phyloP scores from a whole-genome alignment of 768 basidiomycete species.

The Grammothele lineata region DNA sequence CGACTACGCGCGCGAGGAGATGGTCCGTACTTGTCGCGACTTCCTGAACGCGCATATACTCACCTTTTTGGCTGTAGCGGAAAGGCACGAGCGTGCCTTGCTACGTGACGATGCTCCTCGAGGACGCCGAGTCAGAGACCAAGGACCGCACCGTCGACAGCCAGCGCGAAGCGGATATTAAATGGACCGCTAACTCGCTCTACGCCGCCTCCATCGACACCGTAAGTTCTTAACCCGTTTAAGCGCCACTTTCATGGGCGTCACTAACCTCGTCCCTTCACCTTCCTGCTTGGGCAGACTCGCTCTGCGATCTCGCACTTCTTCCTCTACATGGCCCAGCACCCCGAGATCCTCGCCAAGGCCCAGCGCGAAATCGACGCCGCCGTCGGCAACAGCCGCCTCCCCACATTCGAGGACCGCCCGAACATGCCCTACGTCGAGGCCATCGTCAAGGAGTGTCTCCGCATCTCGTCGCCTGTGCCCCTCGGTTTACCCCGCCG shows the following conservation, averaged over 20 bases:
- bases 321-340: constrained; percentile 60
- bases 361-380: constrained; percentile 66
- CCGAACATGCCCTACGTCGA: constrained; percentile 52
- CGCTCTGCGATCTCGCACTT: constrained; percentile 55
- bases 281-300: constrained; percentile 32
- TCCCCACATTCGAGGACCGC: constrained; percentile 59
- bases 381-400: constrained; percentile 48
- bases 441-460: constrained; percentile 49
- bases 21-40: constrained; percentile 1
- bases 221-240: too few species aligned
- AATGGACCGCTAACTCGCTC: constrained; percentile 85
- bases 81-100: constrained; percentile 36
- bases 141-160: constrained; percentile 26
- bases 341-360: constrained; percentile 51
- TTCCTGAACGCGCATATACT: not conserved
- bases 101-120: constrained; percentile 50
- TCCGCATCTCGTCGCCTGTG: constrained; percentile 53
- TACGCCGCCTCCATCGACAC: too few species aligned
- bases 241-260: too few species aligned
- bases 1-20: constrained; percentile 13
- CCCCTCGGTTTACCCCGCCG: constrained; percentile 62
- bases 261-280: too few species aligned
- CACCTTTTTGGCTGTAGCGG: constrained; percentile 20
- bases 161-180: constrained; percentile 60
- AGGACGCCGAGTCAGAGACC: constrained; percentile 33